Percentiles rank a stretch among this genome's conserved stretches.
phyloP scores from a whole-genome alignment of 306 rosid genomes.

The Quercus berberidifolia region DNA sequence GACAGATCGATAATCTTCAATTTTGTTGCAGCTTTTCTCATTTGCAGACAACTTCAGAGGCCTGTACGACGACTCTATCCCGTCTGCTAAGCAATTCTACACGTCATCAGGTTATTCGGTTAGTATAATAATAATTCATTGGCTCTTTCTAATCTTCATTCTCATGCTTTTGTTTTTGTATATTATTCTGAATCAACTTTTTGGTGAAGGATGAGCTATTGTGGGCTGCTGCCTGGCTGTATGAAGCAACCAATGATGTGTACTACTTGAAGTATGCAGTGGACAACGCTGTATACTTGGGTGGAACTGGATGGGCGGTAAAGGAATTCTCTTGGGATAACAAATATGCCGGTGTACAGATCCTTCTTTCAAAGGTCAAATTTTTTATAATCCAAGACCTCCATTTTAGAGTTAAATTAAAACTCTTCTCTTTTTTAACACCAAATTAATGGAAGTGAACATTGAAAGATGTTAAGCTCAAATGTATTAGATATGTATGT shows the following conservation, averaged over 20 bases:
- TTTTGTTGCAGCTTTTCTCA: slow-evolving; percentile 60
- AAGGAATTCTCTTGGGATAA: slow-evolving; percentile 92
- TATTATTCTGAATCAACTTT: slow-evolving; percentile 6
- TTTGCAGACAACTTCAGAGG: slow-evolving; percentile 82
- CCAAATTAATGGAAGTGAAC: neutral
- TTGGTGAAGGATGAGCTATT: slow-evolving; percentile 68
- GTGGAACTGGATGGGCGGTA: slow-evolving; percentile 89
- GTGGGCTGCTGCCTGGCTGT: slow-evolving; percentile 93
- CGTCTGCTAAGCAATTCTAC: slow-evolving; percentile 55
- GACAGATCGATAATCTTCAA: neutral
- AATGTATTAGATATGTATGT: too few relatives aligned
- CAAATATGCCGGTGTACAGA: slow-evolving; percentile 85
- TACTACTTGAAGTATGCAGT: slow-evolving; percentile 74
- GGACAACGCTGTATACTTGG: slow-evolving; percentile 68
- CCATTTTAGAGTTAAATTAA: neutral
- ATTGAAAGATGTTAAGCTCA: neutral
- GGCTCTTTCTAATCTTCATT: neutral
- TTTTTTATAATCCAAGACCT: neutral
- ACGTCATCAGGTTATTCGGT: slow-evolving; percentile 80
- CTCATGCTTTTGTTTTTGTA: neutral
- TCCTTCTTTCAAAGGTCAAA: slow-evolving; percentile 70
- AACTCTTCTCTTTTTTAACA: neutral
- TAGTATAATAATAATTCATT: slow-evolving; percentile 2
- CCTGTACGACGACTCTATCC: slow-evolving; percentile 57
- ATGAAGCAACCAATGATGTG: slow-evolving; percentile 61